These are phyloP conservation scores for Thielaviopsis cerberus DNA, from an alignment of 2,329 filamentous ascomycete species.

Conservation along the genomic window DNA sequence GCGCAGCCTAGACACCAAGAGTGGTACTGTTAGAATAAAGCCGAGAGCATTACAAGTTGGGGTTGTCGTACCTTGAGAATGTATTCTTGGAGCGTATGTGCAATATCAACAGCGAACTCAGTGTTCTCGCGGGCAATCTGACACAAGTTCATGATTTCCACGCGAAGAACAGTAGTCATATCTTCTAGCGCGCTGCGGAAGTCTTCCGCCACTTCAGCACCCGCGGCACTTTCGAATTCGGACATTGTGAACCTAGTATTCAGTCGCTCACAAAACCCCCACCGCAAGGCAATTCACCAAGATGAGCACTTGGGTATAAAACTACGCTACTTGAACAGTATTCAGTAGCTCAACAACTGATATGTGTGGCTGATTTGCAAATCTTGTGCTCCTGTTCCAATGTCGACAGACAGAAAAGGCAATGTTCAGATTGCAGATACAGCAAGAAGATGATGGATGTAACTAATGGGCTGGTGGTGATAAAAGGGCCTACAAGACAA, in stretches of 20 bases:
- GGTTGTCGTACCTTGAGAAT: constrained; percentile 66
- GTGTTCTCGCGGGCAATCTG: constrained; percentile 96
- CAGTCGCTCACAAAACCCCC: not conserved
- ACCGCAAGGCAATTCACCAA: not conserved
- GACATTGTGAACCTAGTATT: constrained; percentile 1
- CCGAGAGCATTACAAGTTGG: no score
- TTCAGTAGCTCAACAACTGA: not conserved
- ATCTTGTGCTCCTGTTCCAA: not conserved
- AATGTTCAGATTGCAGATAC: not conserved
- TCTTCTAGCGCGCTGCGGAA: constrained; percentile 88
- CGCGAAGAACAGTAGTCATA: constrained; percentile 73
- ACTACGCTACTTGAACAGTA: not conserved
- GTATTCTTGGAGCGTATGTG: constrained; percentile 74
- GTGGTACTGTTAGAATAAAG: no score
- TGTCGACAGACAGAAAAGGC: not conserved
- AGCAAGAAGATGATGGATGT: not conserved
- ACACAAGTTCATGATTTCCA: constrained; percentile 93
- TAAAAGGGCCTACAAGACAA: not conserved
- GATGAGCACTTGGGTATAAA: not conserved
- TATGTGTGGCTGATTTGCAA: not conserved
- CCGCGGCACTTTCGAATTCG: constrained; percentile 9
- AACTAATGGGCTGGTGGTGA: not conserved
- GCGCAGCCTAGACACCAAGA: no score
- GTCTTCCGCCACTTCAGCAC: constrained; percentile 67
- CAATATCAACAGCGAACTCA: constrained; percentile 84